Evolutionary conservation across 352 stramenopile genomes (phyloP).

Genomic region (Phytopythium oedochilum): DNA sequence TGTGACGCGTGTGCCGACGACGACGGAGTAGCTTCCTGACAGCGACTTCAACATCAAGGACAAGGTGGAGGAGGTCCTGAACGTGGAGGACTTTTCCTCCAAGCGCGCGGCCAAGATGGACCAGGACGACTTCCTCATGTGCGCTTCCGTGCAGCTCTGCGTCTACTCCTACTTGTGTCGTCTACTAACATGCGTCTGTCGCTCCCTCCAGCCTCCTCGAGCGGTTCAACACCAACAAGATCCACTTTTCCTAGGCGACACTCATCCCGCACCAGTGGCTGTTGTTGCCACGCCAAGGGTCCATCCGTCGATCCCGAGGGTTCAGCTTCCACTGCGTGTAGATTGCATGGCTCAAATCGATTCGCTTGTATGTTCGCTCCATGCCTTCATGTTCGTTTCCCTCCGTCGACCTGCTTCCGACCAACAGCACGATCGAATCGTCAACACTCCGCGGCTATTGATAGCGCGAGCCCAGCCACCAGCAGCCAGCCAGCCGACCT

Average conservation of each 20-base stretch:
- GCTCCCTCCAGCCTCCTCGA: constrained; percentile 73
- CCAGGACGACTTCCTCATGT: constrained; percentile 97
- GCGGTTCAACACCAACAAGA: constrained; percentile 95
- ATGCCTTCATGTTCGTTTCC: not conserved
- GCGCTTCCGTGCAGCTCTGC: constrained; percentile 10
- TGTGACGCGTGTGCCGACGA: constrained; percentile 1
- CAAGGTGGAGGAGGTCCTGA: constrained; percentile 93
- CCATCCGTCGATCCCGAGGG: no score
- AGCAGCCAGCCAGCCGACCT: not conserved
- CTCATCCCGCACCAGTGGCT: no score
- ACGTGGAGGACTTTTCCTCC: constrained; percentile 73
- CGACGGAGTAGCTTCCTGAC: constrained; percentile 46
- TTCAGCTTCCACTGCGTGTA: no score
- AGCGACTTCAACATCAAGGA: constrained; percentile 87
- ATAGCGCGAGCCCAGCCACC: not conserved
- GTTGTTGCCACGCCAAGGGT: no score
- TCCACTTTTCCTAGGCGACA: constrained; percentile 93
- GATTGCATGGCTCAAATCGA: not conserved
- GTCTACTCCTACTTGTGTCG: not conserved
- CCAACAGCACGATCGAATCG: no score
- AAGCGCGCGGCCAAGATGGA: constrained; percentile 96
- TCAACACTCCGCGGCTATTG: no score
- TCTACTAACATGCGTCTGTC: not conserved
- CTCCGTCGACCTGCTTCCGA: no score
- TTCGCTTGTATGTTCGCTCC: not conserved